Conservation (phyloP, 768 basidiomycete genomes). For the Pisolithus microcarpus region DNA sequence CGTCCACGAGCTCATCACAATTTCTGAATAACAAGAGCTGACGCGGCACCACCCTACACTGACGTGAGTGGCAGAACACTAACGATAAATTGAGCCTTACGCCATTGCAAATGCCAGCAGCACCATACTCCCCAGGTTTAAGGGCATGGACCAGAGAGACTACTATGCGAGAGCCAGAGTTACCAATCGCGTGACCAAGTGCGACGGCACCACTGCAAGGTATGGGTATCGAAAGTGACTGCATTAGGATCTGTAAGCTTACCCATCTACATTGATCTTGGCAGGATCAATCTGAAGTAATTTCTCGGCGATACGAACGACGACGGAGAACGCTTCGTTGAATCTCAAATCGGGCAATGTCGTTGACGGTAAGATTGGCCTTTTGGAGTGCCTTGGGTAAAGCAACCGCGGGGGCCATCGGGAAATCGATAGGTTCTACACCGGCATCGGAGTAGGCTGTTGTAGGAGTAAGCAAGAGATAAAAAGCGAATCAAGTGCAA, state of each 20-base stretch:
- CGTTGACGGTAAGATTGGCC: constrained; percentile 73
- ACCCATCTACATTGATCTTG: constrained; percentile 90
- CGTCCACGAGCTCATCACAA: constrained; percentile 39
- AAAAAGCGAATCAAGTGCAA: neutral
- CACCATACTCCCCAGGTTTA: constrained; percentile 88
- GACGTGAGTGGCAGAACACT: constrained; percentile 9
- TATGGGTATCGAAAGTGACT: constrained; percentile 9
- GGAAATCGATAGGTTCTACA: constrained; percentile 96
- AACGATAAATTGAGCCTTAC: constrained; percentile 41
- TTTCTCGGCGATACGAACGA: constrained; percentile 87
- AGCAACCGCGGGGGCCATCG: constrained; percentile 87
- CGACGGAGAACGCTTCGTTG: constrained; percentile 98
- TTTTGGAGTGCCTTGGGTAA: constrained; percentile 81
- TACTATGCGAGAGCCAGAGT: constrained; percentile 90
- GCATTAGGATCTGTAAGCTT: constrained; percentile 20
- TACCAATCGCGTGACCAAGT: constrained; percentile 93
- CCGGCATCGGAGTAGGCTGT: constrained; percentile 95
- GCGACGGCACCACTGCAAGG: constrained; percentile 83
- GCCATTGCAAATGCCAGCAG: constrained; percentile 95
- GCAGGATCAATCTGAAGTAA: constrained; percentile 73
- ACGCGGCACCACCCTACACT: constrained; percentile 82
- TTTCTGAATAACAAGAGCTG: constrained; percentile 84
- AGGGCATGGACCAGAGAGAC: constrained; percentile 91
- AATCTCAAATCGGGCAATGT: constrained; percentile 90
- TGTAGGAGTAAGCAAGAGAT: constrained; percentile 1